Base-by-base conservation (phyloP, 2,329 filamentous ascomycete genomes). In the Pseudocercospora macadamiae region DNA sequence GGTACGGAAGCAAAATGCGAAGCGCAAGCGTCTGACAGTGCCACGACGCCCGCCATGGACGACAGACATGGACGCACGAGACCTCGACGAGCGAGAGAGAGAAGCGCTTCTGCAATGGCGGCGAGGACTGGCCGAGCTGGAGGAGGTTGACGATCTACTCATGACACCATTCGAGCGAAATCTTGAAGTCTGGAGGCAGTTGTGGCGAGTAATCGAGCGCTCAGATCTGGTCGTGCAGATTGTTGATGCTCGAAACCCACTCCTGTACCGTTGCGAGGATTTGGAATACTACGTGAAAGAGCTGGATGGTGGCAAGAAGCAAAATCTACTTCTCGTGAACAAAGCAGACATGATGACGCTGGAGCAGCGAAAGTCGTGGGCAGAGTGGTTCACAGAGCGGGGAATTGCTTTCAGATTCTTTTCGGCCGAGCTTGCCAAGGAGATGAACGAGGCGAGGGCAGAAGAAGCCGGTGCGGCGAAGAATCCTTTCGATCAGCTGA, bases 121-220 rank as follows among this genome's bases (percentile, higher is more conserved):
- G 68, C 83, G 95, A 72, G 92, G 92, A 0, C 78, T 99, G 58
- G 95, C 96, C 0, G 93, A 97, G 74, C 77, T 99, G 54, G 91
- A 97, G 71, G 93, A 99, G 78, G 91, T 90, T 70, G 88, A 97
- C 59, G 95, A 99, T 74, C 77, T 99, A 56, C 83, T 99, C 55
- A 93, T 99, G 91, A 99, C 95, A 0, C 95, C 95, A 0, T 99
- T 99, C 71, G 95, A 99, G 81, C 86, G 95, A 60, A 99, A 99
- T 73, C 73, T 99, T 62, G 96, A 99, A 72, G 95, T 99, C 25
- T 99, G 95, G 95, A 87, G 95, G 73, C 95, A 99, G 76, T 73
- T 99, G 68, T 99, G 95, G 95, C 86, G 95, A 78, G 95, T 99
- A 59, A 97, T 99, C 69, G 95, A 99, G 80, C 84, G 95, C 61